Conservation (phyloP, 2,329 filamentous ascomycete genomes). For the Hymenoscyphus scutula region DNA sequence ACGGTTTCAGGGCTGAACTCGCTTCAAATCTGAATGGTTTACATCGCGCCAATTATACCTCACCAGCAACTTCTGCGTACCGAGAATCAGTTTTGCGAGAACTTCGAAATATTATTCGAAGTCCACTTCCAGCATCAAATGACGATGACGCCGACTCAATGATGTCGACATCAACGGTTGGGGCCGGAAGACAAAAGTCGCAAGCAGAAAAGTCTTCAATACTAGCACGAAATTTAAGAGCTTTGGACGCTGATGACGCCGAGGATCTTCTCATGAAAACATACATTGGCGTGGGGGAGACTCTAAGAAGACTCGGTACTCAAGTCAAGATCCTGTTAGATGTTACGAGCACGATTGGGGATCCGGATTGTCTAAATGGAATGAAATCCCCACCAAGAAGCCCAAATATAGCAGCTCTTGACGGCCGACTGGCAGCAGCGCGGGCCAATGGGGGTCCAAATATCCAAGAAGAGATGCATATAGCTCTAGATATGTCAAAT, state of each 20-base stretch:
- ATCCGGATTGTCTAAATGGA: slow-evolving; percentile 22
- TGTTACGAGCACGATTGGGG: slow-evolving; percentile 67
- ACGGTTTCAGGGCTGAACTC: slow-evolving; percentile 68
- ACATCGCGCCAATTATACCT: slow-evolving; percentile 76
- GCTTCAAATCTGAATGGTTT: slow-evolving; percentile 72
- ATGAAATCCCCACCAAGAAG: slow-evolving; percentile 35
- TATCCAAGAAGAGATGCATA: slow-evolving; percentile 72
- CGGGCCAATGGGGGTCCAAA: slow-evolving; percentile 26
- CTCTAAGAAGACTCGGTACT: slow-evolving; percentile 77
- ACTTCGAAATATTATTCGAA: slow-evolving; percentile 79
- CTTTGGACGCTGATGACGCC: slow-evolving; percentile 78
- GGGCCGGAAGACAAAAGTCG: slow-evolving; percentile 63
- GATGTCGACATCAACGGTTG: slow-evolving; percentile 77
- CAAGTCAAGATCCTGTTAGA: slow-evolving; percentile 95
- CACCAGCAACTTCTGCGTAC: slow-evolving; percentile 78
- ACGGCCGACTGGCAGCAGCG: slow-evolving; percentile 23
- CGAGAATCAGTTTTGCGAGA: slow-evolving; percentile 82
- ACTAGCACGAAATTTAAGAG: slow-evolving; percentile 81
- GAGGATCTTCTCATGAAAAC: slow-evolving; percentile 79
- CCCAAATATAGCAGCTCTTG: slow-evolving; percentile 32
- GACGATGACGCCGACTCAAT: slow-evolving; percentile 93
- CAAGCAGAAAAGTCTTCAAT: slow-evolving; percentile 89
- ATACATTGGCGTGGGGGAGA: slow-evolving; percentile 86
- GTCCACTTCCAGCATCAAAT: slow-evolving; percentile 83
- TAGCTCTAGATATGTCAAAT: slow-evolving; percentile 73